Base-by-base conservation (phyloP, 352 stramenopile species). In the Peronosclerospora sorghi region DNA sequence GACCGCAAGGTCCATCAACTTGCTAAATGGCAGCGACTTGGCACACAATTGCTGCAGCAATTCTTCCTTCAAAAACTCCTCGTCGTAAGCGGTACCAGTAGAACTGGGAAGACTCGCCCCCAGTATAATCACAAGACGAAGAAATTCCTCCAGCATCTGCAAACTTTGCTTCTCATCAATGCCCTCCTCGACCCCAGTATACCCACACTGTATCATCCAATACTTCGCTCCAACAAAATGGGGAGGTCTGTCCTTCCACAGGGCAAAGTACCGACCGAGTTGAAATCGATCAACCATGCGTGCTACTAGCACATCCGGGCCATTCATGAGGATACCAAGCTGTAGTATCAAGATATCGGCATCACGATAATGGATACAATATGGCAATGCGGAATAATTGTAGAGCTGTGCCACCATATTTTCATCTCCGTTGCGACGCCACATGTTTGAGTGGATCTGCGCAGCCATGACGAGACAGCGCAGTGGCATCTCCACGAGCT, bases 391-490 rank as follows among this genome's bases (percentile, higher is more conserved):
- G 10, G 78, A 93, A 54, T 93, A 93, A 58, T 93, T 93, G 67
- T 90, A 93, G 30, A 93, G 40, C 59, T 93, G 81, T 2, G 81
- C 80, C 41, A 91, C 62, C 81, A 93, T 93, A 41, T 87, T 93
- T 52, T 93, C 81, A 48, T 93, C 81, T 26, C 81, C 81, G 37
- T 93, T 93, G 19, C 81, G 71, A 14, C 81, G 70, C 81, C 81
- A 93, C 15, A 93, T 36, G 20, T 89, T 90, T 10, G 78, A 84
- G 34, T 93, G 81, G 35, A 93, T 93, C 50, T 93, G 81, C 13
- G 75, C 86, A 35, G 75, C 70, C 78, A 93, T 90, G 14, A 88
- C 81, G 8, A 93, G 45, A 44, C 74, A 86, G 9, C 78, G 77
- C 30, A 93, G 55, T 4, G 81, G 81, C 58, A 87, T 66, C 35